Base-by-base conservation (phyloP, 2,329 filamentous ascomycete genomes). In the Aspergillus terreus region DNA sequence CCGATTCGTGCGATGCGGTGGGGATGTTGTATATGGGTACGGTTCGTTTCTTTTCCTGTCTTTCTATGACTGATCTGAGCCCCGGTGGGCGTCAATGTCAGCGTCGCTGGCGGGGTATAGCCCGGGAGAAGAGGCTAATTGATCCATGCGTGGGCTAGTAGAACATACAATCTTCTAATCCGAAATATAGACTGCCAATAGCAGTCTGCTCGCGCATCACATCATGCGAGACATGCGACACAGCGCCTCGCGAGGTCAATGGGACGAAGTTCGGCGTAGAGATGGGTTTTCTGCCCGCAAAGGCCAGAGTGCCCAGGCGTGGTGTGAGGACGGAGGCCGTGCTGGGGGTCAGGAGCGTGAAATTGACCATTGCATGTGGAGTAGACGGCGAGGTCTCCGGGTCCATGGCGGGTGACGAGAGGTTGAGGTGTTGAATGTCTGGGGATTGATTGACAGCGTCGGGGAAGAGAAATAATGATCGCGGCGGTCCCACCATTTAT, bases 151-250 rank as follows among this genome's bases (percentile, higher is more conserved):
- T 11, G 3, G 12, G 15, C 17, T 7, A 5, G 15, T 2, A 21
- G 14, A 17, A 71, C 88, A 72, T 79, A 96, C 94, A 97, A 71
- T 99, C 94, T 77, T 99, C 94, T 25, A 97, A 75, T 0, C 87
- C 89, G 63, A 94, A 77, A 67, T 95, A 95, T 3, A 89, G 78
- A 23, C 87, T 88, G 25, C 77, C 76, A 53, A 95, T 77, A 4
- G 80, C 68, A 1, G 85, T 84, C 62, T 87, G 78, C 50, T 83
- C 85, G 38, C 73, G 69, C 58, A 94, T 77, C 55, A 87, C 87
- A 75, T 99, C 94, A 36, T 91, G 92, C 3, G 92, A 88, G 58
- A 99, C 74, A 73, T 99, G 94, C 47, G 94, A 91, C 33, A 97
- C 77, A 1, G 82, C 83, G 19, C 94, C 94, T 63, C 94, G 82